phyloP scores from a whole-genome alignment of 306 rosid species.

The Prunus dulcis region DNA sequence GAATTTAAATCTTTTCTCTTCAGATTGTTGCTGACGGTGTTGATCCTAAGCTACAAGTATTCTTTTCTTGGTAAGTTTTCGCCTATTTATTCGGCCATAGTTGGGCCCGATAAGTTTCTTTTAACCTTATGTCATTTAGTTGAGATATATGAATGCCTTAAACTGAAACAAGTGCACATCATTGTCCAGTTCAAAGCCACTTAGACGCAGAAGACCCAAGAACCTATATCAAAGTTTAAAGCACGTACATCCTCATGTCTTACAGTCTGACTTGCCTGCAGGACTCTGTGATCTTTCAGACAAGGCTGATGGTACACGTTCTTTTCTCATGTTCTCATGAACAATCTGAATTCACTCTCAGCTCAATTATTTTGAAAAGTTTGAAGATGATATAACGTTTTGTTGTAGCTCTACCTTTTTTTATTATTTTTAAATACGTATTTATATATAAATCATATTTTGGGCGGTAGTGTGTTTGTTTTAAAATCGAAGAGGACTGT shows the following conservation, averaged over 20 bases:
- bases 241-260: conserved; percentile 34
- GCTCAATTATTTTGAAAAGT: not conserved
- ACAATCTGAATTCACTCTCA: not conserved
- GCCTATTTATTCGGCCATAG: conserved; percentile 4
- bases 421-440: not conserved
- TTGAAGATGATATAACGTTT: not conserved
- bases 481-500: not conserved
- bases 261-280: conserved; percentile 31
- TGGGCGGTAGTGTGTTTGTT: not conserved
- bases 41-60: conserved; percentile 63
- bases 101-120: conserved; percentile 12
- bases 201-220: conserved; percentile 36
- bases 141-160: conserved; percentile 20
- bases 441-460: not conserved
- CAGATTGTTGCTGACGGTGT: conserved; percentile 53
- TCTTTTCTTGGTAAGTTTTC: conserved; percentile 51
- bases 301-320: conserved; percentile 54
- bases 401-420: not conserved
- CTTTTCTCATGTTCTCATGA: conserved; percentile 4
- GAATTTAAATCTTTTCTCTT: conserved; percentile 15
- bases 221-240: conserved; percentile 27
- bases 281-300: conserved; percentile 42
- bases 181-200: conserved; percentile 58
- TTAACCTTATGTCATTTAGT: conserved; percentile 6
- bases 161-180: conserved; percentile 28